A percentile compares a stretch with the other conserved stretches of the same genome.
phyloP scores from a whole-genome alignment of 305 asterid species.

The Ajuga reptans region DNA sequence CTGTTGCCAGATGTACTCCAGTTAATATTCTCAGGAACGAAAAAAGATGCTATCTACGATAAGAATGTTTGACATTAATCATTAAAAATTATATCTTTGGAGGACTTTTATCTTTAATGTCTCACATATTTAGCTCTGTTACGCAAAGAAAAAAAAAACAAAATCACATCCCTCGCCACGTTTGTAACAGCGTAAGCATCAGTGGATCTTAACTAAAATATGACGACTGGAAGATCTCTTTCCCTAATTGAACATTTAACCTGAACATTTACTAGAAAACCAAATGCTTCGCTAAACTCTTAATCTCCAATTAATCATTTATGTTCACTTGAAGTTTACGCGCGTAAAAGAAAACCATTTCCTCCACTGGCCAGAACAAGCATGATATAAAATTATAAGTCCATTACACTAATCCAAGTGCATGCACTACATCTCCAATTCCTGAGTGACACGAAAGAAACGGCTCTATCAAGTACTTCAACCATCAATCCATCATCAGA shows the following conservation, averaged over 20 bases:
- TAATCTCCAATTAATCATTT: background rate
- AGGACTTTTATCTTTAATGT: background rate
- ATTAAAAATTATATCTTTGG: background rate
- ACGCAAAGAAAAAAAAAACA: background rate
- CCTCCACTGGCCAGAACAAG: background rate
- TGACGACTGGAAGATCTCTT: background rate
- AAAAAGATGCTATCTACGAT: background rate
- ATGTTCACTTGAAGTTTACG: background rate
- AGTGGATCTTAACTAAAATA: background rate
- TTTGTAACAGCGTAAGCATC: background rate
- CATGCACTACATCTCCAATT: conserved; percentile 5
- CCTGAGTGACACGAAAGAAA: background rate
- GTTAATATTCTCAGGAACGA: background rate
- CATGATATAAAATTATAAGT: background rate
- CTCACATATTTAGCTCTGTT: background rate
- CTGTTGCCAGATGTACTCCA: background rate
- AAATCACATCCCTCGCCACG: background rate
- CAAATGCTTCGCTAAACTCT: background rate
- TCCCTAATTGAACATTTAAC: conserved; percentile 5
- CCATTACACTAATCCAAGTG: conserved; percentile 1
- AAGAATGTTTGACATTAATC: background rate
- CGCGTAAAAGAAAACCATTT: background rate
- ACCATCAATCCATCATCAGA: background rate
- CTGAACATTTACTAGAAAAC: background rate
- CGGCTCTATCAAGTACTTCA: background rate